phyloP scores from a whole-genome alignment of 2,329 filamentous ascomycete genomes.

The Zymoseptoria crescenta region DNA sequence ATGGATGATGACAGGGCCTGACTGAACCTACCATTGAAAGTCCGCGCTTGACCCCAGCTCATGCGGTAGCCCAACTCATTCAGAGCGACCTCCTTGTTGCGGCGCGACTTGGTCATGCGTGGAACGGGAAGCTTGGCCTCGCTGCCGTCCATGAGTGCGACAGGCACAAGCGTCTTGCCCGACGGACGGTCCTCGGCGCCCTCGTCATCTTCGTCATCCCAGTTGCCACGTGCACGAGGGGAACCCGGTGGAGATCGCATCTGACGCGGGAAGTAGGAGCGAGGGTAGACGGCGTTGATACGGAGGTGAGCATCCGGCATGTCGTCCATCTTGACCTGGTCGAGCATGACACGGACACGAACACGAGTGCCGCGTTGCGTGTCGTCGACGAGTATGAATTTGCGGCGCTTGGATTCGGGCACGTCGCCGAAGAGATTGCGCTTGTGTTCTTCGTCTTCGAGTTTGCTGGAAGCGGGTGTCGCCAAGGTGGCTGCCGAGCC shows the following conservation, averaged over 20 bases:
- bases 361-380: constrained; percentile 71
- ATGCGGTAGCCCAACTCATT: constrained; percentile 93
- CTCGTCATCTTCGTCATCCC: constrained; percentile 54
- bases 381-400: constrained; percentile 94
- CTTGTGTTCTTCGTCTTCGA: constrained; percentile 51
- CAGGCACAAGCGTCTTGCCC: constrained; percentile 42
- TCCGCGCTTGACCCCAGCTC: constrained; percentile 91
- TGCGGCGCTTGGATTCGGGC: constrained; percentile 83
- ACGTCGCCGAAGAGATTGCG: constrained; percentile 77
- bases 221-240: constrained; percentile 66
- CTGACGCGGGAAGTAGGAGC: constrained; percentile 85
- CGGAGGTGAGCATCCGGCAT: constrained; percentile 94
- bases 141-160: constrained; percentile 54
- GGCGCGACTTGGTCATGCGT: constrained; percentile 58
- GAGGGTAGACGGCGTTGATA: constrained; percentile 79
- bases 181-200: constrained; percentile 26
- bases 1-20: neutral
- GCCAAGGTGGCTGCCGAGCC: constrained; percentile 26
- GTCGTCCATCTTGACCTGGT: constrained; percentile 87
- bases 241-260: constrained; percentile 81
- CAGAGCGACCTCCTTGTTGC: constrained; percentile 76
- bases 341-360: constrained; percentile 85
- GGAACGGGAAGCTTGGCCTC: constrained; percentile 70
- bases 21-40: constrained; percentile 59
- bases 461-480: constrained; percentile 32